Percentiles rank a stretch among this genome's conserved stretches.
These are phyloP conservation scores for Chenopodium suecicum DNA, from an alignment of 148 eudicot genomes.

Conservation along the genomic window DNA sequence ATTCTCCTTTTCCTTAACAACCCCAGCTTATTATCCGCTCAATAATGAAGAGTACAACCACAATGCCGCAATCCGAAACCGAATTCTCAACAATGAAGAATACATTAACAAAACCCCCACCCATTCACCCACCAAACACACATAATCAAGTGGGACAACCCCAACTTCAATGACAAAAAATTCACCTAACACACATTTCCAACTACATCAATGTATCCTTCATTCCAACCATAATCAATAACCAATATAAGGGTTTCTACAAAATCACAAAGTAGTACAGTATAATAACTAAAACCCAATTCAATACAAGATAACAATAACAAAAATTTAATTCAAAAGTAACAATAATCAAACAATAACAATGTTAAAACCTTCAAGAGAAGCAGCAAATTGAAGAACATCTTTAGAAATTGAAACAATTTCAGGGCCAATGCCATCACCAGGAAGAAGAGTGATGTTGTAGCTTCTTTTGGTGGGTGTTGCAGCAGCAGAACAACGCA, in stretches of 20 bases:
- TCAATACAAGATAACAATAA: background rate
- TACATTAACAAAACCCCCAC: no score
- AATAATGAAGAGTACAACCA: background rate
- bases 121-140: no score
- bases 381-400: slow-evolving; percentile 65
- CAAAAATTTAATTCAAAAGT: background rate
- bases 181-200: background rate
- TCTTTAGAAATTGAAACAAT: slow-evolving; percentile 74
- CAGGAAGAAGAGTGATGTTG: slow-evolving; percentile 83
- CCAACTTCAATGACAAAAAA: background rate
- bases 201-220: background rate
- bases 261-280: background rate
- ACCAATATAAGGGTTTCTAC: background rate
- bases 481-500: slow-evolving; percentile 55
- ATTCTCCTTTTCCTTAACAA: background rate
- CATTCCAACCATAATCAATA: background rate
- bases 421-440: slow-evolving; percentile 97
- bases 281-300: background rate
- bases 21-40: background rate
- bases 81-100: background rate
- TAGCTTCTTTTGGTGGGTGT: slow-evolving; percentile 44
- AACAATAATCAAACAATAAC: background rate
- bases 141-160: no score
- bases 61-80: background rate
- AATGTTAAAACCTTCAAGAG: slow-evolving; percentile 55